Conservation (phyloP, 2,329 filamentous ascomycete genomes). For the Hirsutella thompsonii region DNA sequence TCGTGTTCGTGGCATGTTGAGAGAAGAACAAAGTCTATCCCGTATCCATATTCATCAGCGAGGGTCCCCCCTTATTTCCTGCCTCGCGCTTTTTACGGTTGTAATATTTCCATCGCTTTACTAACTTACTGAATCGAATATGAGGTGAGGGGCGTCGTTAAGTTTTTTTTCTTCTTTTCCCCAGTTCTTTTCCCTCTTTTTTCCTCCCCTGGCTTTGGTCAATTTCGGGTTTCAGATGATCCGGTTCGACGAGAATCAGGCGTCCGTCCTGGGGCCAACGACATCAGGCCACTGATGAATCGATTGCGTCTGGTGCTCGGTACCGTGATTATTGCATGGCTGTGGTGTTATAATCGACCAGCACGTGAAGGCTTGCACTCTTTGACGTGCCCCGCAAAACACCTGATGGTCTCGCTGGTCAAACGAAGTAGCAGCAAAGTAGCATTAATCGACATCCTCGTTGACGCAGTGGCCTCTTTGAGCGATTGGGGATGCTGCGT, state of each 20-base stretch:
- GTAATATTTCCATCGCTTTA: not conserved
- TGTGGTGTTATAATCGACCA: too few relatives aligned
- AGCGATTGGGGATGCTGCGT: too few relatives aligned
- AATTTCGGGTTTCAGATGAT: constrained; percentile 2
- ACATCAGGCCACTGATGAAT: constrained; percentile 5
- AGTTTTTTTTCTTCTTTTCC: not conserved
- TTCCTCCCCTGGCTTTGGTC: not conserved
- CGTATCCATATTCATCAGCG: too few relatives aligned
- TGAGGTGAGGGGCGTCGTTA: not conserved
- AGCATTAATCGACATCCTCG: too few relatives aligned
- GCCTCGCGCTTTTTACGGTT: too few relatives aligned
- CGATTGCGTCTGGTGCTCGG: not conserved
- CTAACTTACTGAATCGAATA: not conserved
- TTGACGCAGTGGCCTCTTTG: too few relatives aligned
- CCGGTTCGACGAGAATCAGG: constrained; percentile 1
- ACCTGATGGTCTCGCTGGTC: too few relatives aligned
- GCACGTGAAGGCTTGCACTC: too few relatives aligned
- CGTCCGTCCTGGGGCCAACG: not conserved
- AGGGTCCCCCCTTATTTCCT: not conserved
- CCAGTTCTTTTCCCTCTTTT: not conserved
- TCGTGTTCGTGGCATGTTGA: too few relatives aligned
- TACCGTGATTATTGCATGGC: not conserved
- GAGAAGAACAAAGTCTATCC: too few relatives aligned
- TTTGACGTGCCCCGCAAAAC: too few relatives aligned
- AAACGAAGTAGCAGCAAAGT: too few relatives aligned